These are phyloP conservation scores for Wickerhamiella occidentalis DNA, from an alignment of 805 yeast species.

Conservation along the genomic window DNA sequence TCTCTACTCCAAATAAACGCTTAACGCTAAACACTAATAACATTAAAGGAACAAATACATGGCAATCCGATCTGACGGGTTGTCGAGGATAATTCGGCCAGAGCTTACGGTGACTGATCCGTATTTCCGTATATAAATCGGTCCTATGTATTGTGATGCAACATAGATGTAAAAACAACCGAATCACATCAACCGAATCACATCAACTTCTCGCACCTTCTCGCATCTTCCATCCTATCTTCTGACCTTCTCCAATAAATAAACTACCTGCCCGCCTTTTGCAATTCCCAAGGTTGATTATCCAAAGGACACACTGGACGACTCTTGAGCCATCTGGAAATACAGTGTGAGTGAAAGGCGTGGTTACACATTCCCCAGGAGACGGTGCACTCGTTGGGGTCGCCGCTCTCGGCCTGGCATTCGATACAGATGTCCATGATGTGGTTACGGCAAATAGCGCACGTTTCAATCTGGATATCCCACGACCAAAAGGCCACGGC, in stretches of 20 bases:
- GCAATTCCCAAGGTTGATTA: slow-evolving; percentile 75
- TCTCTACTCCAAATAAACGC: too few relatives aligned
- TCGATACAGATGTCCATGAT: slow-evolving; percentile 96
- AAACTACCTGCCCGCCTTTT: slow-evolving; percentile 26
- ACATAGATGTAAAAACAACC: too few relatives aligned
- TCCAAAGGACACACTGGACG: slow-evolving; percentile 96
- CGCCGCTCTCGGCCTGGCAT: slow-evolving; percentile 71
- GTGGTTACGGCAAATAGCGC: slow-evolving; percentile 97
- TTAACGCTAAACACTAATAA: too few relatives aligned
- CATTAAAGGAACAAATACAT: too few relatives aligned
- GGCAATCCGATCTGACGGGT: too few relatives aligned
- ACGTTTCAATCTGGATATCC: slow-evolving; percentile 90
- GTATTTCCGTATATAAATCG: too few relatives aligned
- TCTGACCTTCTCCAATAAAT: background rate
- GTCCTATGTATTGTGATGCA: too few relatives aligned
- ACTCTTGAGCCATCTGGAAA: slow-evolving; percentile 86
- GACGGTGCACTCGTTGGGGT: slow-evolving; percentile 71
- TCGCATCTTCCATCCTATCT: too few relatives aligned
- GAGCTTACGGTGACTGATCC: too few relatives aligned
- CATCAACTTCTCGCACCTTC: too few relatives aligned
- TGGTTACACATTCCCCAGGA: slow-evolving; percentile 98
- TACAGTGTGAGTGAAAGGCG: slow-evolving; percentile 97
- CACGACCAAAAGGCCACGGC: slow-evolving; percentile 99
- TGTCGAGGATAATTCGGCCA: too few relatives aligned
- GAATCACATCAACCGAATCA: too few relatives aligned